These are phyloP conservation scores for Debaryomyces nepalensis DNA, from an alignment of 1,139 yeast genomes.

Conservation along the genomic window DNA sequence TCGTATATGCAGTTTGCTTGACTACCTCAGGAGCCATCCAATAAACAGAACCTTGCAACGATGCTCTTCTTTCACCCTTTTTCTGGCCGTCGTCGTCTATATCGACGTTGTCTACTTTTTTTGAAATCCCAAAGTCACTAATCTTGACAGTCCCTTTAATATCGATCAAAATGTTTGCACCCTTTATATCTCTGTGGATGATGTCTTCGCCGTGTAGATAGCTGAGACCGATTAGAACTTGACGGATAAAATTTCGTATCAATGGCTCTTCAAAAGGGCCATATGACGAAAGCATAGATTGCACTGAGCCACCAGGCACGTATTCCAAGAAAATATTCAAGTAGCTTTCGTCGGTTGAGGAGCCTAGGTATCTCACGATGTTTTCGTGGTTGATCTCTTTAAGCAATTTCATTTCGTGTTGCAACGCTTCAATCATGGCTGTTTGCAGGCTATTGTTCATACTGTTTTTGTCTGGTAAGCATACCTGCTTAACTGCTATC, in stretches of 20 bases:
- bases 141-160: slow-evolving; percentile 90
- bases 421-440: slow-evolving; percentile 79
- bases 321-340: slow-evolving; percentile 89
- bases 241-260: slow-evolving; percentile 80
- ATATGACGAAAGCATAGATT: slow-evolving; percentile 79
- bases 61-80: slow-evolving; percentile 64
- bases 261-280: slow-evolving; percentile 94
- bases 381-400: slow-evolving; percentile 87
- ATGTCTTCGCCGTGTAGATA: slow-evolving; percentile 83
- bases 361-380: slow-evolving; percentile 88
- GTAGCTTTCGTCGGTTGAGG: slow-evolving; percentile 70
- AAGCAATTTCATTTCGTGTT: slow-evolving; percentile 80
- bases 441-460: slow-evolving; percentile 48
- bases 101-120: slow-evolving; percentile 55
- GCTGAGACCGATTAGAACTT: slow-evolving; percentile 78
- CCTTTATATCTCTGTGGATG: slow-evolving; percentile 90
- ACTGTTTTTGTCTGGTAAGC: slow-evolving; percentile 54
- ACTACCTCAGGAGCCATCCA: slow-evolving; percentile 99
- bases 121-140: slow-evolving; percentile 93
- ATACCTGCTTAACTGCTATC: slow-evolving; percentile 96
- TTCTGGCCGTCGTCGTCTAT: slow-evolving; percentile 29
- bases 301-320: slow-evolving; percentile 96
- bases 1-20: slow-evolving; percentile 84
- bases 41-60: slow-evolving; percentile 90
- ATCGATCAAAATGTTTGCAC: slow-evolving; percentile 89